These are phyloP conservation scores for Plasmodium vivax DNA, from an alignment of 169 alveolate genomes.

Conservation along the genomic window DNA sequence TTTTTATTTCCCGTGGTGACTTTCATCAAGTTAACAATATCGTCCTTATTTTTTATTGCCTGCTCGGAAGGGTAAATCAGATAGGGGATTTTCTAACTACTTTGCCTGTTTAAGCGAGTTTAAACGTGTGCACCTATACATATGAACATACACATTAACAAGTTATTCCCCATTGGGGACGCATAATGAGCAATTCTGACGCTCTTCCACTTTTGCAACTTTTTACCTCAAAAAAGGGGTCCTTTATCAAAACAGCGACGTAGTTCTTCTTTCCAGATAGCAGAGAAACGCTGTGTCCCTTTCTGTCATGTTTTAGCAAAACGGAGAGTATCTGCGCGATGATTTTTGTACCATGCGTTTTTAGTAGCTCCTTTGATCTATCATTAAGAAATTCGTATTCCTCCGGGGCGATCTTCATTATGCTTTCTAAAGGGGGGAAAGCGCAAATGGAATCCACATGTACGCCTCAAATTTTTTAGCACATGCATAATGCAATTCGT, in stretches of 20 bases:
- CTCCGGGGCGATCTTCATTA: constrained; percentile 57
- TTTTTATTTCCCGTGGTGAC: constrained; percentile 39
- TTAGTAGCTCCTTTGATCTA: constrained; percentile 41
- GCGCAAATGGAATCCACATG: background rate
- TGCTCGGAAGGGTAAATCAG: background rate
- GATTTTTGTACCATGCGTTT: constrained; percentile 47
- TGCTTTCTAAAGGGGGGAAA: constrained; percentile 9
- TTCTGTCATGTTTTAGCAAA: constrained; percentile 52
- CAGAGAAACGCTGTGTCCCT: constrained; percentile 19
- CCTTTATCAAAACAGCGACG: constrained; percentile 50
- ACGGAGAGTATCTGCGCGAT: constrained; percentile 54
- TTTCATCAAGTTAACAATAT: constrained; percentile 55
- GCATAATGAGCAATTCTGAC: background rate
- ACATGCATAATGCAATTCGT: background rate
- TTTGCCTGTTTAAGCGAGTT: background rate
- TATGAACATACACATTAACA: background rate
- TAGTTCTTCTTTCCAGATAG: constrained; percentile 56
- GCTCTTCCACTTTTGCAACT: background rate
- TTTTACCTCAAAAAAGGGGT: constrained; percentile 72
- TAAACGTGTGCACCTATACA: background rate
- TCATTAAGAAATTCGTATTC: constrained; percentile 65
- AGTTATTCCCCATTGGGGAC: background rate
- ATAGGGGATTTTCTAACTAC: background rate
- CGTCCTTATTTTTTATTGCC: constrained; percentile 61
- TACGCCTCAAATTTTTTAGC: background rate